phyloP scores from a whole-genome alignment of 495 filamentous ascomycete species.

The Melanomma pulvis-pyrius region DNA sequence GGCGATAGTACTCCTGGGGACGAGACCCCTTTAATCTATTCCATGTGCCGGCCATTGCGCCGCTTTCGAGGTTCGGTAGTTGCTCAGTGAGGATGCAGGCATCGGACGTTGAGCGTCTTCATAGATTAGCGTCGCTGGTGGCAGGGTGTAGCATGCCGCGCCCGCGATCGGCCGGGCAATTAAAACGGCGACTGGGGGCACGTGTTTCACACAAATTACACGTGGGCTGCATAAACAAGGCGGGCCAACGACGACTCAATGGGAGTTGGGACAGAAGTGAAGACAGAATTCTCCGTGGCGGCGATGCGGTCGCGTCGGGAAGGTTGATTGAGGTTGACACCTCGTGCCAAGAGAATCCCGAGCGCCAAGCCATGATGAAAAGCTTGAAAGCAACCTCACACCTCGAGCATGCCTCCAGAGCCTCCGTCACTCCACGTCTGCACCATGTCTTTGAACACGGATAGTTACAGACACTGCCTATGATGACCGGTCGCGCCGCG shows the following conservation, averaged over 20 bases:
- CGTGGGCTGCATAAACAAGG: background rate
- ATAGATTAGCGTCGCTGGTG: background rate
- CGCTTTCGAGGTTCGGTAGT: background rate
- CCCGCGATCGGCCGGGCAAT: background rate
- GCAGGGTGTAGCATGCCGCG: background rate
- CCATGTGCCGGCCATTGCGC: constrained; percentile 26
- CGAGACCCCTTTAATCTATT: constrained; percentile 13
- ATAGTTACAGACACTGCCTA: background rate
- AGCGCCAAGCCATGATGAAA: background rate
- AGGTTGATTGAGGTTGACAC: background rate
- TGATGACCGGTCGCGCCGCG: background rate
- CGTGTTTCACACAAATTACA: background rate
- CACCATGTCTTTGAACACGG: background rate
- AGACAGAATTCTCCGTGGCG: background rate
- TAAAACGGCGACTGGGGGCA: background rate
- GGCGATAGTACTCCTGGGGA: constrained; percentile 5
- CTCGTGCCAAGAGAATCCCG: background rate
- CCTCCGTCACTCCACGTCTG: background rate
- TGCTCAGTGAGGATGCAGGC: background rate
- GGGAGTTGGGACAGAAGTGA: no score
- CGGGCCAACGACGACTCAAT: background rate
- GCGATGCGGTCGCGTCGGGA: background rate
- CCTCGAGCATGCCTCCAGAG: background rate
- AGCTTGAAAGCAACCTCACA: background rate
- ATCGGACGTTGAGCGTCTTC: background rate